Evolutionary conservation across 2,329 filamentous ascomycete genomes (phyloP), one percentile per base, ranked within the genome.

Genomic region (Malbranchea cinnamomea): DNA sequence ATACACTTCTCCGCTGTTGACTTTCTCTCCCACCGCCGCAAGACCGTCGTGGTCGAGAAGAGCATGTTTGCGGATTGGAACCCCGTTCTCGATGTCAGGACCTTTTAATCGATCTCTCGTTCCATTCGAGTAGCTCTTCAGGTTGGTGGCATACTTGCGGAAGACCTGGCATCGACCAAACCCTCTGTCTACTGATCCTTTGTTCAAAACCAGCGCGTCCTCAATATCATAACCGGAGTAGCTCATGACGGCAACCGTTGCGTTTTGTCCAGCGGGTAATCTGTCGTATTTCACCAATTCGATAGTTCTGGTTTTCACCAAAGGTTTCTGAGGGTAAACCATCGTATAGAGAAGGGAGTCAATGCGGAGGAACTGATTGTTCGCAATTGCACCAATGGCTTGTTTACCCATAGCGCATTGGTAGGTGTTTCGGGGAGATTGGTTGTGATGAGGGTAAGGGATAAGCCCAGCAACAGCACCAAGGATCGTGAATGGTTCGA

Each of bases 331-430:
- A 5, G 89, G 89, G 48, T 98, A 98, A 3, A 98, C 89, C 62
- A 98, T 81, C 1, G 93, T 80, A 51, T 94, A 95, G 5, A 98
- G 71, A 10, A 98, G 66, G 0, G 87, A 95, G 48, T 98, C 89
- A 52, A 98, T 94, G 33, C 89, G 77, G 46, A 87, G 81, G 59
- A 94, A 93, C 54, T 98, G 89, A 50, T 98, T 98, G 50, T 93
- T 92, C 10, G 87, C 89, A 50, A 98, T 95, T 19, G 87, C 85
- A 19, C 89, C 89, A 52, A 98, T 95, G 22, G 89, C 89, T 78
- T 98, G 89, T 61, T 98, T 98, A 70, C 89, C 89, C 89, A 98
- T 98, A 59, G 89, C 89, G 60, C 87, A 94, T 65, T 95, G 87
- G 49, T 98, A 98, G 0, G 89, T 98, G 52, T 98, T 98, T 67